These are phyloP conservation scores for Chlorophyllum brunneum DNA, from an alignment of 768 basidiomycete genomes.

Conservation along the genomic window DNA sequence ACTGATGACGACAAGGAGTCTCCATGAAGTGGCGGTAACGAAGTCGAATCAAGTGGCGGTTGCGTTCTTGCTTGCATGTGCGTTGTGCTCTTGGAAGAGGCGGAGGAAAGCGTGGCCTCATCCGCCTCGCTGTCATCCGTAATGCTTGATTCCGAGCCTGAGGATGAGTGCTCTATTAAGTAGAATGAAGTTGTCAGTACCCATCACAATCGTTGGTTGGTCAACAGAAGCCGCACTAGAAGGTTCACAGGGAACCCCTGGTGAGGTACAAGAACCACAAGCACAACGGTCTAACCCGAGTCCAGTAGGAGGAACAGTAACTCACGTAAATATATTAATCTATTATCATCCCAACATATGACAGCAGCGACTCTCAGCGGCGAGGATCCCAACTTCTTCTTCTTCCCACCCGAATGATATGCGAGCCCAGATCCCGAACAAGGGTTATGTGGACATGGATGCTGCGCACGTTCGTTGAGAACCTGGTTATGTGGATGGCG, in stretches of 20 bases:
- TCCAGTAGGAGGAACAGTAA: not conserved
- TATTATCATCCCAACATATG: slow-evolving; percentile 1
- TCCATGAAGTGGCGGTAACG: too few species aligned
- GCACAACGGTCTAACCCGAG: not conserved
- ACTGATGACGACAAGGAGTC: not conserved
- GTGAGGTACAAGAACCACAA: not conserved
- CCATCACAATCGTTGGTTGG: too few species aligned
- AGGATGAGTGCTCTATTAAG: not conserved
- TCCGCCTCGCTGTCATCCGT: not conserved
- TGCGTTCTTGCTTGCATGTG: not conserved
- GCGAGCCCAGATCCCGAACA: not conserved
- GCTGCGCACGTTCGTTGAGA: not conserved
- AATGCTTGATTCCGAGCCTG: not conserved
- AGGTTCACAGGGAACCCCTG: too few species aligned
- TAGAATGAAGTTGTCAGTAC: not conserved
- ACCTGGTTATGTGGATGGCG: not conserved
- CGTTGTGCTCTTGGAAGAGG: too few species aligned
- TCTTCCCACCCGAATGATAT: not conserved
- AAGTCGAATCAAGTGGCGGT: not conserved
- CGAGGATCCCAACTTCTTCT: not conserved
- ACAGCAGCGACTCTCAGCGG: slow-evolving; percentile 8
- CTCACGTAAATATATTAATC: slow-evolving; percentile 2
- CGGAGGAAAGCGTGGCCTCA: too few species aligned
- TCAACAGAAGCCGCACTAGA: too few species aligned
- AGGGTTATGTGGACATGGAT: not conserved